Percentiles rank a stretch among this genome's conserved stretches.
These are phyloP conservation scores for Colletotrichum endophyticum DNA, from an alignment of 2,329 filamentous ascomycete species.

Conservation along the genomic window DNA sequence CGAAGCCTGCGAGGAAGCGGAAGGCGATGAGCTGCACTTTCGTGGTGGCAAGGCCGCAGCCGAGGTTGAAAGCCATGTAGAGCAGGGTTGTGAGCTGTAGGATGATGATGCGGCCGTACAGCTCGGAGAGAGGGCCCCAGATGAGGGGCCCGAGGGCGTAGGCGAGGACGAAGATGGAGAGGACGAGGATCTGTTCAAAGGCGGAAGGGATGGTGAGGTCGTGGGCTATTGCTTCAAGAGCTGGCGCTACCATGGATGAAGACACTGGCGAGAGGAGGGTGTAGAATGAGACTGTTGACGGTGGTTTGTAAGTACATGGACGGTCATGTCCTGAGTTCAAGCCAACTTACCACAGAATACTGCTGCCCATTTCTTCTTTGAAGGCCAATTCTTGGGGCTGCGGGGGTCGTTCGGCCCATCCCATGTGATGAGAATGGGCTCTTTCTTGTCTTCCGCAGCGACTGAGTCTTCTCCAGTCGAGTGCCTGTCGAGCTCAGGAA, in stretches of 20 bases:
- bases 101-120: conserved; percentile 47
- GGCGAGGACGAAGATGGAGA: conserved; percentile 44
- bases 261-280: background rate
- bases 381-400: background rate
- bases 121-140: conserved; percentile 54
- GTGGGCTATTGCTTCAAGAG: background rate
- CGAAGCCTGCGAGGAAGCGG: conserved; percentile 49
- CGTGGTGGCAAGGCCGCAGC: conserved; percentile 57
- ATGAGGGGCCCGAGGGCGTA: conserved; percentile 54
- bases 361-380: background rate
- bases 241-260: background rate
- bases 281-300: background rate
- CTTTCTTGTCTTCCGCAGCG: background rate
- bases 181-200: background rate
- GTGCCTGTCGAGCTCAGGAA: background rate
- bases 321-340: background rate
- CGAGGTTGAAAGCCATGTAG: conserved; percentile 66
- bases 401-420: background rate
- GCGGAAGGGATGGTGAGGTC: background rate
- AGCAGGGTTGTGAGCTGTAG: conserved; percentile 47
- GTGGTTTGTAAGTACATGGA: background rate
- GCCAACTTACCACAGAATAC: background rate
- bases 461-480: background rate
- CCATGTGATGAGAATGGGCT: background rate
- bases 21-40: conserved; percentile 49